phyloP scores from a whole-genome alignment of 495 filamentous ascomycete genomes.

The Penicillium goetzii region DNA sequence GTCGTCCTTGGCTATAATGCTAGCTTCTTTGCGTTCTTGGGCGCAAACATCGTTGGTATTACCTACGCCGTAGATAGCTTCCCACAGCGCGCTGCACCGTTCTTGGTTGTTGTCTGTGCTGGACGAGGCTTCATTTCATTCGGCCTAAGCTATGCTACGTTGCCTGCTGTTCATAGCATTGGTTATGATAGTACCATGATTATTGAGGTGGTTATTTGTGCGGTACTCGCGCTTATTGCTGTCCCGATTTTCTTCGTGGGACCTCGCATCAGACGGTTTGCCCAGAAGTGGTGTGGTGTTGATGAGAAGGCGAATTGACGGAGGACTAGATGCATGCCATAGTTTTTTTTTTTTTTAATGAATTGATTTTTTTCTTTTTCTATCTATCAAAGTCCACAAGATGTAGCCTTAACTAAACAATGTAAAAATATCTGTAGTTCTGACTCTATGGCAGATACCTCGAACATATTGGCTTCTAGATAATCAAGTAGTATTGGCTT shows the following conservation, averaged over 20 bases:
- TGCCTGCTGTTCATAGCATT: conserved; percentile 74
- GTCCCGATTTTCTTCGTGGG: conserved; percentile 22
- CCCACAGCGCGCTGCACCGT: conserved; percentile 27
- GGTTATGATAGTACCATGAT: conserved; percentile 61
- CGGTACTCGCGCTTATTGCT: conserved; percentile 10
- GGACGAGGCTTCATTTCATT: conserved; percentile 41
- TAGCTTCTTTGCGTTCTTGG: conserved; percentile 33
- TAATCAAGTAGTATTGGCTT: no score
- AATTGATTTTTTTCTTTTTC: conserved; percentile 8
- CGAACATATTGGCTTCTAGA: no score
- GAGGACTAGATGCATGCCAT: not conserved
- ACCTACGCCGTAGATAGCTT: conserved; percentile 36
- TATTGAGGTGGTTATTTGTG: conserved; percentile 21
- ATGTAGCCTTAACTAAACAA: not conserved
- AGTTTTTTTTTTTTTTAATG: conserved; percentile 11
- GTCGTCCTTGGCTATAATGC: conserved; percentile 29
- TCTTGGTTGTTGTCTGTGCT: conserved; percentile 33
- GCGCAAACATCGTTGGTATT: conserved; percentile 30
- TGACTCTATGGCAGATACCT: no score
- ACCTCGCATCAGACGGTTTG: conserved; percentile 8
- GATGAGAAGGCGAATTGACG: not conserved
- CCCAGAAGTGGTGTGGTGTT: conserved; percentile 8
- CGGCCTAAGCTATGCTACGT: conserved; percentile 69
- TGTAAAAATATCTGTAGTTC: no score
- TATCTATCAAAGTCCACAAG: not conserved